A percentile compares a stretch with the other conserved stretches of the same genome.
phyloP scores from a whole-genome alignment of 768 basidiomycete species.

The Boletus edulis region DNA sequence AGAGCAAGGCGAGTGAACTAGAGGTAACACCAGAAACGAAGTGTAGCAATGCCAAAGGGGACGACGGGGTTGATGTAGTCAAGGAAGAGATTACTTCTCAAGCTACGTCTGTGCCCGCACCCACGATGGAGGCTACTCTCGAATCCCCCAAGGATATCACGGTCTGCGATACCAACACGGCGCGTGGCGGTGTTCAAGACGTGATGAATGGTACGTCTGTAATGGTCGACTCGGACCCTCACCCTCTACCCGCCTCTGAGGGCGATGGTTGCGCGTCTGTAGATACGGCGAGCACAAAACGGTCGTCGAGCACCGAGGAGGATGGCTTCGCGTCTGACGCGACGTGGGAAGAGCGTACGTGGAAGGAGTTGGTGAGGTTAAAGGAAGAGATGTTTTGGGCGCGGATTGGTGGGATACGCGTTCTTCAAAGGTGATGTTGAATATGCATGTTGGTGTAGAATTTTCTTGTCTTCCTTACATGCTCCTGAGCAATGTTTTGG shows the following conservation, averaged over 20 bases:
- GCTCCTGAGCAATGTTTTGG: too few relatives aligned
- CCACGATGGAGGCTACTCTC: not conserved
- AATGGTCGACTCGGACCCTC: not conserved
- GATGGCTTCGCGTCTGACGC: conserved; percentile 58
- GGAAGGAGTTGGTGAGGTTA: conserved; percentile 72
- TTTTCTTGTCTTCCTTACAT: too few relatives aligned
- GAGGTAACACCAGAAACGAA: conserved; percentile 3
- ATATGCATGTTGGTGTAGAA: not conserved
- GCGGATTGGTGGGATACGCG: conserved; percentile 54
- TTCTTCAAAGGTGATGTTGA: not conserved
- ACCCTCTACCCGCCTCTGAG: not conserved
- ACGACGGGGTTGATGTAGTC: not conserved
- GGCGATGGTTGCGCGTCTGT: conserved; percentile 13
- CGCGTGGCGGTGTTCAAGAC: too few relatives aligned
- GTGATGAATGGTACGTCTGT: not conserved
- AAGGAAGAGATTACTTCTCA: not conserved
- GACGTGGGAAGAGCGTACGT: conserved; percentile 85
- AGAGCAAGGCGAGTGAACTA: not conserved
- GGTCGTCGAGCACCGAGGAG: conserved; percentile 21
- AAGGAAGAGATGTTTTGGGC: conserved; percentile 89
- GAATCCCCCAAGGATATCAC: not conserved
- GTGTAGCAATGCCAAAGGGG: not conserved
- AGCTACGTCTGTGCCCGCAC: not conserved
- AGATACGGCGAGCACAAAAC: conserved; percentile 25
- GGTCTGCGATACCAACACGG: too few relatives aligned